These are phyloP conservation scores for Leucocoprinus birnbaumii DNA, from an alignment of 768 basidiomycete species.

Conservation along the genomic window DNA sequence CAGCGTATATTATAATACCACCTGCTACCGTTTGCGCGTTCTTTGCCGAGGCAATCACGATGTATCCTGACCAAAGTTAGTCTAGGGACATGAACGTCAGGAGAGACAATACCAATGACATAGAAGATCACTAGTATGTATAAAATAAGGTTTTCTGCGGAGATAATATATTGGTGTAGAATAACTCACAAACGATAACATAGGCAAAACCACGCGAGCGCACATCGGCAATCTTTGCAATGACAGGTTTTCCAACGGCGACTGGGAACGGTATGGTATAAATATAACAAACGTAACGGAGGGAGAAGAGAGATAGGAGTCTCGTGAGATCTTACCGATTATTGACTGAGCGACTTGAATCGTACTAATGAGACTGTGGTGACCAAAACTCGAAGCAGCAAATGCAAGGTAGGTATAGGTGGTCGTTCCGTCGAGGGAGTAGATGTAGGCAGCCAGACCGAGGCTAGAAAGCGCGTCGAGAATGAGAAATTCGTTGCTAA, in stretches of 20 bases:
- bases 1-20: slow-evolving; percentile 56
- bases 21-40: slow-evolving; percentile 43
- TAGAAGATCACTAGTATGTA: slow-evolving; percentile 48
- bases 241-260: slow-evolving; percentile 58
- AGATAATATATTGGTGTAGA: background rate
- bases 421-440: slow-evolving; percentile 70
- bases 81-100: background rate
- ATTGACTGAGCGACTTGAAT: slow-evolving; percentile 54
- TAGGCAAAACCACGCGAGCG: slow-evolving; percentile 66
- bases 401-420: slow-evolving; percentile 63
- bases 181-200: slow-evolving; percentile 47
- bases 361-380: slow-evolving; percentile 53
- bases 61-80: slow-evolving; percentile 34
- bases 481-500: no score
- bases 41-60: slow-evolving; percentile 49
- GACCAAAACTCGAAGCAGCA: slow-evolving; percentile 49
- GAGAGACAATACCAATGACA: slow-evolving; percentile 38
- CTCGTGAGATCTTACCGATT: slow-evolving; percentile 35
- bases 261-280: slow-evolving; percentile 18
- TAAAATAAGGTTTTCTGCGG: background rate
- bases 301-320: no score
- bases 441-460: slow-evolving; percentile 71
- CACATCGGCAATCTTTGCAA: slow-evolving; percentile 74
- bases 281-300: background rate
- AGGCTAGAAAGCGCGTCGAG: slow-evolving; percentile 32